Base-by-base conservation (phyloP, 2,329 filamentous ascomycete genomes). In the Daldinia sp. region DNA sequence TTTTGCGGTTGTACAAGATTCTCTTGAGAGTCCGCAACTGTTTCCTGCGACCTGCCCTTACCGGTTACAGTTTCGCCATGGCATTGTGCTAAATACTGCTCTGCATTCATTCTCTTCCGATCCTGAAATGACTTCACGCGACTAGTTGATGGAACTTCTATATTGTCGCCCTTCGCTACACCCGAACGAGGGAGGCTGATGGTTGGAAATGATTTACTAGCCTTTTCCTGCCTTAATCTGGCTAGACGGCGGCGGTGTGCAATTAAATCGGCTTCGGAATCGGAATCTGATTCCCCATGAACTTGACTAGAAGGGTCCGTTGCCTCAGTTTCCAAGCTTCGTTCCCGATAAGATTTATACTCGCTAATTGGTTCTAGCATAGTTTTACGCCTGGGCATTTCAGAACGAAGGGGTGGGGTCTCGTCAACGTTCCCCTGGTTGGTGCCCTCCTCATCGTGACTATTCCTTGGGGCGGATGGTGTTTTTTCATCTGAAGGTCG, bases 131-230 rank as follows among this genome's bases (percentile, higher is more conserved):
- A 54, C 49, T 65, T 71, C 3, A 58, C 51, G 4, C 72, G 71
- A 45, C 61, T 73, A 5, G 73, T 76, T 3, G 74, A 76, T 25
- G 74, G 74, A 1, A 76, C 73, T 54, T 73, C 72, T 21, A 75
- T 58, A 21, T 70, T 68, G 4, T 66, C 63, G 23, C 60, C 49
- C 39, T 68, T 74, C 3, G 52, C 59, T 6, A 57, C 63, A 57
- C 39, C 61, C 6, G 67, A 58, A 23, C 52, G 66, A 45, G 68
- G 59, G n/a, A 74, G 55, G 39, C 55, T 70, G 25, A 74, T 68
- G 39, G 69, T 54, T 13, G 72, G 67, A 11, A 75, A 70, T 5
- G 72, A 70, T 49, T 64, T 72, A 7, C 67, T 70, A 4, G 72
- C 73, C 60, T 53, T 71, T 35, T 69, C 68, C 55, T 70, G 70